Conservation (phyloP, 2,329 filamentous ascomycete genomes). For the Xylaria sp. region DNA sequence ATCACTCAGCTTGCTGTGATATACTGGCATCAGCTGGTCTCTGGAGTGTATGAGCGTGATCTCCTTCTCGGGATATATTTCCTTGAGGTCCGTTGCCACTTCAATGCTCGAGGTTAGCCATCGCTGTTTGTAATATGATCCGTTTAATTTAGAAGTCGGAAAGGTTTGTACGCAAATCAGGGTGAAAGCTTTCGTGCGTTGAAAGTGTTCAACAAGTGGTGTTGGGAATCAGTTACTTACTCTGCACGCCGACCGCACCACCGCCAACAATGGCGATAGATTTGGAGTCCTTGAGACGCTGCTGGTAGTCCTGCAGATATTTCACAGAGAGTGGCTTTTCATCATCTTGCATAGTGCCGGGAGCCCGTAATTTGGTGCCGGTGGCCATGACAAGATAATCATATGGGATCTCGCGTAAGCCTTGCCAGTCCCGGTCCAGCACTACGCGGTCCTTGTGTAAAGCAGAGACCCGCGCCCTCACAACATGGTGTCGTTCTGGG, state of each 20-base stretch:
- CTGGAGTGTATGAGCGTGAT: conserved; percentile 62
- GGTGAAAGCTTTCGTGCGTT: background rate
- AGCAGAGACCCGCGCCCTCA: conserved; percentile 51
- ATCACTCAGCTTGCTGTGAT: conserved; percentile 55
- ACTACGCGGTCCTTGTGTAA: conserved; percentile 49
- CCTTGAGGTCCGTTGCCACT: conserved; percentile 61
- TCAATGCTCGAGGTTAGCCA: background rate
- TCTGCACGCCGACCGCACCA: conserved; percentile 62
- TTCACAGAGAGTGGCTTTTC: conserved; percentile 50
- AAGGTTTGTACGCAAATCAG: no score
- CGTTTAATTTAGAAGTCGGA: background rate
- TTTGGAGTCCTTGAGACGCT: conserved; percentile 46
- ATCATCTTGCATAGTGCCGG: conserved; percentile 51
- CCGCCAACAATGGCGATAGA: conserved; percentile 55
- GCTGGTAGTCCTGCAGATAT: conserved; percentile 52
- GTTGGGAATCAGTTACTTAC: background rate
- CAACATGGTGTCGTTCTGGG: conserved; percentile 49
- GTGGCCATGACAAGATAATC: conserved; percentile 60
- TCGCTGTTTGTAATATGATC: background rate
- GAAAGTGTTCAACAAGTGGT: background rate
- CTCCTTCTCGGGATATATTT: conserved; percentile 58
- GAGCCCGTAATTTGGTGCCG: conserved; percentile 53
- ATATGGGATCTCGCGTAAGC: conserved; percentile 52
- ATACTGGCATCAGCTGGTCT: conserved; percentile 56
- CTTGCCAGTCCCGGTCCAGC: conserved; percentile 51